phyloP scores from a whole-genome alignment of 768 basidiomycete genomes.

The Podaxis pistillaris region DNA sequence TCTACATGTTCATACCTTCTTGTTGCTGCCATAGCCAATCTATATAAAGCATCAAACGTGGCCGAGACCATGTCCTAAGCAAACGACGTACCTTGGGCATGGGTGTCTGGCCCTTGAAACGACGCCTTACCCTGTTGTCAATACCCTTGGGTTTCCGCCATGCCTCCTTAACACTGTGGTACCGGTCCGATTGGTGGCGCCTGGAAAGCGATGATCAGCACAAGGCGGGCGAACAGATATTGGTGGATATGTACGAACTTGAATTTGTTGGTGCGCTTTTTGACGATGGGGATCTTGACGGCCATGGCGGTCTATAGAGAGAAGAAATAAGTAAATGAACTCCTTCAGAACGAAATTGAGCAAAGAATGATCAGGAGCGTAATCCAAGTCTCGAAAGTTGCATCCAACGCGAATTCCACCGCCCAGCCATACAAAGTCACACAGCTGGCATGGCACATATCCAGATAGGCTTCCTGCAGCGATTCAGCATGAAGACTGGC shows the following conservation, averaged over 20 bases:
- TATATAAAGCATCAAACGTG: constrained; percentile 23
- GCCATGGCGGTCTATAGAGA: constrained; percentile 41
- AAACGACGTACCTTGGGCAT: constrained; percentile 85
- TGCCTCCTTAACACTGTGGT: constrained; percentile 94
- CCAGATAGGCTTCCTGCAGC: constrained; percentile 17
- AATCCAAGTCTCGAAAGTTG: constrained; percentile 24
- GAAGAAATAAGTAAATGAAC: constrained; percentile 17
- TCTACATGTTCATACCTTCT: constrained; percentile 47
- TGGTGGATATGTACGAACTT: constrained; percentile 56
- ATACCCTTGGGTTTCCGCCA: constrained; percentile 99
- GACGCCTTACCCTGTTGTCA: constrained; percentile 94
- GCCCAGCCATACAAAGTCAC: constrained; percentile 19
- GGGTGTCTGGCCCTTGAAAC: constrained; percentile 92
- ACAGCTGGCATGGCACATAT: neutral
- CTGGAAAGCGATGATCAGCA: constrained; percentile 35
- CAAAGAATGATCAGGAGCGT: constrained; percentile 22
- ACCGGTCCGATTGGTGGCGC: constrained; percentile 99
- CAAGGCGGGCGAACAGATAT: neutral
- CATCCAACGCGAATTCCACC: constrained; percentile 34
- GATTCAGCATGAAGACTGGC: constrained; percentile 18
- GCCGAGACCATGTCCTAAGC: neutral
- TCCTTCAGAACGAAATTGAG: constrained; percentile 15
- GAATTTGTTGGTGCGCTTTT: constrained; percentile 97
- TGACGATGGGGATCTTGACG: constrained; percentile 64
- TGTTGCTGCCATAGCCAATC: constrained; percentile 92